Conservation (phyloP, 352 stramenopile genomes). For the Phytophthora crassamura region DNA sequence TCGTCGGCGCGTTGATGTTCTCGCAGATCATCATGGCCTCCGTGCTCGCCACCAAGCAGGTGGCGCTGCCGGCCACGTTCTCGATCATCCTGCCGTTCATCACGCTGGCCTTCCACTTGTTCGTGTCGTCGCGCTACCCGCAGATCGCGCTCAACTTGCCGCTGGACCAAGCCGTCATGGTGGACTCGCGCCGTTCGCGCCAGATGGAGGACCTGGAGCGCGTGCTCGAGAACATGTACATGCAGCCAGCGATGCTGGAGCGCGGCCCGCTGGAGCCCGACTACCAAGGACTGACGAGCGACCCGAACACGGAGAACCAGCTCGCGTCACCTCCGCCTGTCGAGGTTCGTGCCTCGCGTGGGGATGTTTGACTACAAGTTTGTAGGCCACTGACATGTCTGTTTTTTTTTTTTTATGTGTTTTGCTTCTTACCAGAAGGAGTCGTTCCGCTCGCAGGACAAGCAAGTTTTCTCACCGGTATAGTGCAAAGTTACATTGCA, state of each 20-base stretch:
- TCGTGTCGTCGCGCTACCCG: slow-evolving; percentile 72
- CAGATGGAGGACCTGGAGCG: slow-evolving; percentile 66
- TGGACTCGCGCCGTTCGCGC: slow-evolving; percentile 63
- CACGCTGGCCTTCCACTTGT: slow-evolving; percentile 74
- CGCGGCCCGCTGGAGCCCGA: slow-evolving; percentile 73
- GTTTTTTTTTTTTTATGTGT: slow-evolving; percentile 19
- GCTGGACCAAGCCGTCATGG: slow-evolving; percentile 75
- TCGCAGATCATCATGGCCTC: slow-evolving; percentile 82
- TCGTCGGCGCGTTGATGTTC: slow-evolving; percentile 78
- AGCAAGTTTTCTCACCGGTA: slow-evolving; percentile 45
- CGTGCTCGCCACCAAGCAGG: slow-evolving; percentile 78
- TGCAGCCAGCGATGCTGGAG: slow-evolving; percentile 69
- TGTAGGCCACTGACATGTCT: slow-evolving; percentile 23
- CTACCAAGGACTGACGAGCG: slow-evolving; percentile 74
- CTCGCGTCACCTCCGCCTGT: slow-evolving; percentile 65
- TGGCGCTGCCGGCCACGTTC: slow-evolving; percentile 60
- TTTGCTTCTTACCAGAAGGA: slow-evolving; percentile 38
- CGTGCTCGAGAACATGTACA: slow-evolving; percentile 72
- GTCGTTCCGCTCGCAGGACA: slow-evolving; percentile 44
- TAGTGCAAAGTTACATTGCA: slow-evolving; percentile 8
- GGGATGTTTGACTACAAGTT: not conserved
- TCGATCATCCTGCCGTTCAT: slow-evolving; percentile 73
- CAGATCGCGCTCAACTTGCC: slow-evolving; percentile 73
- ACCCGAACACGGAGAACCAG: slow-evolving; percentile 68
- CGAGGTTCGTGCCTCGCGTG: slow-evolving; percentile 47